Evolutionary conservation across 139 green algal species (phyloP).

Genomic region (Picochlorum sp.): DNA sequence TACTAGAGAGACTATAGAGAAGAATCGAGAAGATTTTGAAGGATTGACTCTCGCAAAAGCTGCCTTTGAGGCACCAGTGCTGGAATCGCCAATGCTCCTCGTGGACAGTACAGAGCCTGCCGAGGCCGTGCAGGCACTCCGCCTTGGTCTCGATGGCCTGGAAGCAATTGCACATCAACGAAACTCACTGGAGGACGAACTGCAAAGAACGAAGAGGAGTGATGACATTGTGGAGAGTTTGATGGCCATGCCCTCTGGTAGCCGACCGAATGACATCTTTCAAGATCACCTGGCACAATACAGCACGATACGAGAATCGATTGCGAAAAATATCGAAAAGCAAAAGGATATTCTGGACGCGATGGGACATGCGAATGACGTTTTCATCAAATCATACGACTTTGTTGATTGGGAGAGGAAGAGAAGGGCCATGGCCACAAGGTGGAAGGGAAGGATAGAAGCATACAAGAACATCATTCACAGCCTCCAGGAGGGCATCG

Average conservation of each 20-base stretch:
- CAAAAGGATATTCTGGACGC: conserved; percentile 49
- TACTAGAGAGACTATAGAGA: conserved; percentile 39
- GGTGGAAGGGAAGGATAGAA: conserved; percentile 26
- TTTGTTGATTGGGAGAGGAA: conserved; percentile 47
- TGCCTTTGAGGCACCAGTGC: conserved; percentile 49
- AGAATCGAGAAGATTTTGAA: conserved; percentile 38
- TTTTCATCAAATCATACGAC: conserved; percentile 35
- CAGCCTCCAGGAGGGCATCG: conserved; percentile 70
- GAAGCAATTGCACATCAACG: conserved; percentile 40
- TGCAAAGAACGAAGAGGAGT: conserved; percentile 71
- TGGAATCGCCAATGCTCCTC: conserved; percentile 52
- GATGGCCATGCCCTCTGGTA: conserved; percentile 44
- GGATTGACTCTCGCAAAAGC: conserved; percentile 43
- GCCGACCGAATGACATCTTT: conserved; percentile 56
- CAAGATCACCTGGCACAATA: conserved; percentile 80
- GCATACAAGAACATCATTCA: conserved; percentile 63
- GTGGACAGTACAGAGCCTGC: conserved; percentile 59
- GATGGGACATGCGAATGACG: conserved; percentile 28
- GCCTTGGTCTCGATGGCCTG: conserved; percentile 53
- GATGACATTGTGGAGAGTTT: conserved; percentile 88
- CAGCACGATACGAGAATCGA: conserved; percentile 44
- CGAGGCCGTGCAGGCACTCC: conserved; percentile 50
- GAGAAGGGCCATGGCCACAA: conserved; percentile 41
- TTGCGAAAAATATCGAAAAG: conserved; percentile 48
- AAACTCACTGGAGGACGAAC: conserved; percentile 73